These are phyloP conservation scores for Arthrobotrys sinensis DNA, from an alignment of 2,329 filamentous ascomycete genomes.

Conservation along the genomic window DNA sequence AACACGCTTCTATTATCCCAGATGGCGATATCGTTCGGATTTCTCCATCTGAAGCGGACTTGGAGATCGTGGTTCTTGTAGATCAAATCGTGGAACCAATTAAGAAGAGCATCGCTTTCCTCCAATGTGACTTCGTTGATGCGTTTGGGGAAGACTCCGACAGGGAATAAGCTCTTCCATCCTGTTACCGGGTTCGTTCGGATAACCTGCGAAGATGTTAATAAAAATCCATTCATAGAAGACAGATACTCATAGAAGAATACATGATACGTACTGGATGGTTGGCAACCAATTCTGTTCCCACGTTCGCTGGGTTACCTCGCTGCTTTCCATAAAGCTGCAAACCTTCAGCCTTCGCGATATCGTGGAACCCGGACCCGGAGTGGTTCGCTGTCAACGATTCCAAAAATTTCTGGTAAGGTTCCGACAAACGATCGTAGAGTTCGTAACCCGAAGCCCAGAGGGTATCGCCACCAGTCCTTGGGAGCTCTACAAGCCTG, in stretches of 20 bases:
- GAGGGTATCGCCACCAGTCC: conserved; percentile 75
- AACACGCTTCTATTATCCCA: conserved; percentile 78
- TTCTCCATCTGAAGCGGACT: conserved; percentile 68
- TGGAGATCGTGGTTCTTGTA: conserved; percentile 74
- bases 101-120: conserved; percentile 72
- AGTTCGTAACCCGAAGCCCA: conserved; percentile 79
- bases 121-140: conserved; percentile 73
- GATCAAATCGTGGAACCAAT: conserved; percentile 71
- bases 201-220: conserved; percentile 64
- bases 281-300: conserved; percentile 70
- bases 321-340: conserved; percentile 66
- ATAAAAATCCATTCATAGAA: not conserved
- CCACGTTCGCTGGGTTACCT: conserved; percentile 72
- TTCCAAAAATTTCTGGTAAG: conserved; percentile 75
- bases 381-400: conserved; percentile 73
- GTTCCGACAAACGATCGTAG: conserved; percentile 75
- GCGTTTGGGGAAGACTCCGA: conserved; percentile 72
- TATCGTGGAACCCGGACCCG: conserved; percentile 70
- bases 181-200: conserved; percentile 75
- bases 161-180: conserved; percentile 73
- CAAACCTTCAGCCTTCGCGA: conserved; percentile 71
- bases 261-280: conserved; percentile 70
- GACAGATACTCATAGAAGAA: not conserved
- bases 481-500: conserved; percentile 73
- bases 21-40: conserved; percentile 71